A percentile compares a stretch with the other conserved stretches of the same genome.
phyloP scores from a whole-genome alignment of 805 yeast genomes.

The Starmera caribaea region DNA sequence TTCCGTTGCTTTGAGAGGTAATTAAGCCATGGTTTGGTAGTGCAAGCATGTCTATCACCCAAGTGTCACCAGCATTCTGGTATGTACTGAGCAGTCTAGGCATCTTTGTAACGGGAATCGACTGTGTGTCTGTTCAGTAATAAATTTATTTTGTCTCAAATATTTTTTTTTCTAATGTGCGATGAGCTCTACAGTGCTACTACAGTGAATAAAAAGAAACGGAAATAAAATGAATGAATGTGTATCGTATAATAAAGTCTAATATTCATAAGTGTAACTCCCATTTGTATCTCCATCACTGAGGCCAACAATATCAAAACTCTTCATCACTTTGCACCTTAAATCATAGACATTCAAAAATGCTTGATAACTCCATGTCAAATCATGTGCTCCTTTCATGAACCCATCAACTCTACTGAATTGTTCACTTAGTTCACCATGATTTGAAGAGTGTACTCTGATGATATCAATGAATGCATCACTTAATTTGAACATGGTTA shows the following conservation, averaged over 20 bases:
- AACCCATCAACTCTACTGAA: constrained; percentile 73
- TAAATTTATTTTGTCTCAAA: too few species aligned
- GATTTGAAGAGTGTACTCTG: constrained; percentile 47
- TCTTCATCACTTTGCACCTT: constrained; percentile 36
- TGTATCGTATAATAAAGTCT: too few species aligned
- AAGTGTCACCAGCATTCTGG: constrained; percentile 25
- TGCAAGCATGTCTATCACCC: constrained; percentile 38
- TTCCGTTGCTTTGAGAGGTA: constrained; percentile 40
- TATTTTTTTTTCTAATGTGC: too few species aligned
- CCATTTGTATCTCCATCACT: too few species aligned
- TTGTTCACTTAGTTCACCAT: constrained; percentile 82
- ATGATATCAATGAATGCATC: constrained; percentile 59
- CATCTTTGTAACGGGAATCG: too few species aligned
- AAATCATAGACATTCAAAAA: constrained; percentile 61
- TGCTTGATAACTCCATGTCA: constrained; percentile 89
- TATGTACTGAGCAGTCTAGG: too few species aligned
- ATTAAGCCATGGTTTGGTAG: constrained; percentile 27
- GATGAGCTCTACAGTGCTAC: too few species aligned
- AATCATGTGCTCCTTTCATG: constrained; percentile 78
- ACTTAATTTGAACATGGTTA: constrained; percentile 41
- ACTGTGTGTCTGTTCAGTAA: too few species aligned
- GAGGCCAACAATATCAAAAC: background rate
- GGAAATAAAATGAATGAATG: too few species aligned
- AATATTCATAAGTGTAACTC: too few species aligned
- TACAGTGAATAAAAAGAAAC: too few species aligned